Percentiles rank a stretch among this genome's conserved stretches.
Conservation (phyloP, 2,329 filamentous ascomycete species). For the Sarocladium oryzae region DNA sequence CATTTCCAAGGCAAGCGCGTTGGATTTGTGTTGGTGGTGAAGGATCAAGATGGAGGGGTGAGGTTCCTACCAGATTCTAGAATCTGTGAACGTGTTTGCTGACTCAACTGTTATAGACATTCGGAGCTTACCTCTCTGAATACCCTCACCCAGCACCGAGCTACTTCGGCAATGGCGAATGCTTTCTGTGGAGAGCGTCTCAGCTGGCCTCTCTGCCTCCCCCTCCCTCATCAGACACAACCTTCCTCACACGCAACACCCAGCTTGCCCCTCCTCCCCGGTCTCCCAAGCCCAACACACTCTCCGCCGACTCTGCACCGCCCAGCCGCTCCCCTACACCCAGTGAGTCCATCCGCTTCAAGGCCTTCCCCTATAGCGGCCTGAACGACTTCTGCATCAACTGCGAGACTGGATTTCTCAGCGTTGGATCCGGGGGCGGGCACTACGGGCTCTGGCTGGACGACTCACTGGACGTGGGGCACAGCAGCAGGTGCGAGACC, state of each 20-base stretch:
- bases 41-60: constrained; percentile 69
- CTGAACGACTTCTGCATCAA: constrained; percentile 96
- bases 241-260: constrained; percentile 36
- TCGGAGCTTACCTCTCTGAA: constrained; percentile 92
- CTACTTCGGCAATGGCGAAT: constrained; percentile 95
- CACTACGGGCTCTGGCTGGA: constrained; percentile 93
- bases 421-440: constrained; percentile 81
- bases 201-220: constrained; percentile 47
- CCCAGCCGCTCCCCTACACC: constrained; percentile 36
- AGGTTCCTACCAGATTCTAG: constrained; percentile 21
- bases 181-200: constrained; percentile 64
- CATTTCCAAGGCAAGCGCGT: constrained; percentile 62
- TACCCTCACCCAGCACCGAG: constrained; percentile 71
- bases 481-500: constrained; percentile 78
- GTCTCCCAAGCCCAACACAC: constrained; percentile 16
- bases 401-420: constrained; percentile 79
- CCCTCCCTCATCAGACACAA: constrained; percentile 46
- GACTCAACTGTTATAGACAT: constrained; percentile 49
- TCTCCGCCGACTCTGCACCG: constrained; percentile 11
- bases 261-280: constrained; percentile 24
- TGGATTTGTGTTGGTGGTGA: constrained; percentile 84
- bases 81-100: not conserved
- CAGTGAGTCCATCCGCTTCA: constrained; percentile 80
- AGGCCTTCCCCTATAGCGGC: constrained; percentile 92
- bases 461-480: constrained; percentile 73